Conservation (phyloP, 768 basidiomycete genomes). For the Mycena vulgaris region DNA sequence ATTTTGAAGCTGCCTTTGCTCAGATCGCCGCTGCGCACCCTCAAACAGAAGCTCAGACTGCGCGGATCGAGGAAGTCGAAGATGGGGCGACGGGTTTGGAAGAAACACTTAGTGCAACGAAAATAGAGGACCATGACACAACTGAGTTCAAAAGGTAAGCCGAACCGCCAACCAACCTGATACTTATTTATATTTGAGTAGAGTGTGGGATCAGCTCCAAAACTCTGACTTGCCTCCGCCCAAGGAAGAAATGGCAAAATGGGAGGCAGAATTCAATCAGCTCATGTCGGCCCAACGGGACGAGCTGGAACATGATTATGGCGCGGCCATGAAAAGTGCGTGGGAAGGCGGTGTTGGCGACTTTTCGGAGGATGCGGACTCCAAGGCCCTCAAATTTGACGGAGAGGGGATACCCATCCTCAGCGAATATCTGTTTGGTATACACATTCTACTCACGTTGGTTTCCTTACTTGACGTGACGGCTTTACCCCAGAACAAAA, state of each 20-base stretch:
- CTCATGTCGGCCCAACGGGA: slow-evolving; percentile 80
- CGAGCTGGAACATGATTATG: slow-evolving; percentile 76
- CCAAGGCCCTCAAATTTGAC: slow-evolving; percentile 67
- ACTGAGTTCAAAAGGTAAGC: slow-evolving; percentile 70
- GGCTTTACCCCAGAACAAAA: slow-evolving; percentile 66
- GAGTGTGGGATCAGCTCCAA: slow-evolving; percentile 75
- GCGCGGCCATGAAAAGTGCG: slow-evolving; percentile 71
- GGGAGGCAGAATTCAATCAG: slow-evolving; percentile 89
- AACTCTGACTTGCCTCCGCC: slow-evolving; percentile 71
- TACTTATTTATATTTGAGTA: slow-evolving; percentile 44
- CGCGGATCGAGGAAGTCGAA: slow-evolving; percentile 70
- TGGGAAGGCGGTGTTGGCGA: slow-evolving; percentile 74
- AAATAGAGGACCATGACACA: slow-evolving; percentile 48
- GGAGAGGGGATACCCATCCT: slow-evolving; percentile 84
- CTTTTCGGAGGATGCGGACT: slow-evolving; percentile 51
- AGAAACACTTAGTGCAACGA: slow-evolving; percentile 53
- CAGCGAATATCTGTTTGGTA: slow-evolving; percentile 84
- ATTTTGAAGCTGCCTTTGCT: slow-evolving; percentile 91
- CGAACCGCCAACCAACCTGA: slow-evolving; percentile 5
- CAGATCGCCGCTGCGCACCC: slow-evolving; percentile 71
- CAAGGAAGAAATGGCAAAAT: slow-evolving; percentile 78
- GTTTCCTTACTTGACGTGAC: slow-evolving; percentile 14
- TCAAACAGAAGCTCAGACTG: slow-evolving; percentile 56
- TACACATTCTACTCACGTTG: slow-evolving; percentile 39
- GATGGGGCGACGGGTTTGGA: slow-evolving; percentile 58